Conservation (phyloP, 2,329 filamentous ascomycete genomes). For the Cladosporium sp. region DNA sequence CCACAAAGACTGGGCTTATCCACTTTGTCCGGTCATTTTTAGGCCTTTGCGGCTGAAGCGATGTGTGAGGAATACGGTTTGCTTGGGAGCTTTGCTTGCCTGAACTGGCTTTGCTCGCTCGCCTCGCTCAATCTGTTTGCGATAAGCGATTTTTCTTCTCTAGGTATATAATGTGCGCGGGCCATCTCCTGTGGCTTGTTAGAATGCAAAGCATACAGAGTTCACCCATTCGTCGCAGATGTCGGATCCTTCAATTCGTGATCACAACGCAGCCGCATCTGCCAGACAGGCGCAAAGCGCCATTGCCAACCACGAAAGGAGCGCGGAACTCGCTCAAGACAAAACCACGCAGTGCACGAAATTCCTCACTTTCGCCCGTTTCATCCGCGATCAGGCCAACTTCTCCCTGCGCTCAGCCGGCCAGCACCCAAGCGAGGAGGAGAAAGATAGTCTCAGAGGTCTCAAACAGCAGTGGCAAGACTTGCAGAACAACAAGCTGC, state of each 20-base stretch:
- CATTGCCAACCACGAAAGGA: neutral
- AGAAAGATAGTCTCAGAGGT: neutral
- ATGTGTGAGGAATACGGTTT: slow-evolving; percentile 1
- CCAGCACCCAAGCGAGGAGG: neutral
- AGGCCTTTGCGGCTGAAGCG: neutral
- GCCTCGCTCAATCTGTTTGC: neutral
- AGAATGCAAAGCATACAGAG: neutral
- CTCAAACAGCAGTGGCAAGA: slow-evolving; percentile 3
- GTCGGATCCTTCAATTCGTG: neutral
- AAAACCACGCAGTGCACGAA: neutral
- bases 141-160: neutral
- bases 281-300: neutral
- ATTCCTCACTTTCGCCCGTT: neutral
- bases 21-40: neutral
- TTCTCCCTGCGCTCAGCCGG: neutral
- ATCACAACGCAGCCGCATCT: neutral
- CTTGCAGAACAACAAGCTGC: neutral
- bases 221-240: neutral
- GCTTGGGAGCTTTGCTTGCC: neutral
- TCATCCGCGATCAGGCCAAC: neutral
- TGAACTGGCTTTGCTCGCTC: neutral
- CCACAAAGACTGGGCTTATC: neutral
- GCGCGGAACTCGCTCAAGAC: neutral
- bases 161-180: neutral
- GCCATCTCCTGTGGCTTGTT: neutral